Conservation (phyloP, 176 grass and related monocot genomes). For the Tillandsia leiboldiana region DNA sequence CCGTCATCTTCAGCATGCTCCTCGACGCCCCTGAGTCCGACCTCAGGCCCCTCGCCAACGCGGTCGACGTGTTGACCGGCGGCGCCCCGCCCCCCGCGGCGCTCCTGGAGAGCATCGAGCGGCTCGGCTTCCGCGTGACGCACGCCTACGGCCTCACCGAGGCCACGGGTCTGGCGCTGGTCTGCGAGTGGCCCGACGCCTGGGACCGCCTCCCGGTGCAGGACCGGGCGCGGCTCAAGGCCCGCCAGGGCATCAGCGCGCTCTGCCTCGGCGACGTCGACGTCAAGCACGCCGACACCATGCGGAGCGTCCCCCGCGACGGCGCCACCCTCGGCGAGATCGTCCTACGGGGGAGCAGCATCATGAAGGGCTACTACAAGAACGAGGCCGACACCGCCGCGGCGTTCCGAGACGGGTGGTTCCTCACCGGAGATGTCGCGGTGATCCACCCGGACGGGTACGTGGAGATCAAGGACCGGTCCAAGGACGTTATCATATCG, state of each 20-base stretch:
- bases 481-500: slow-evolving; percentile 69
- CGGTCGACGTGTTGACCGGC: slow-evolving; percentile 37
- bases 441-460: slow-evolving; percentile 59
- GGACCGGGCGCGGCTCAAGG: slow-evolving; percentile 27
- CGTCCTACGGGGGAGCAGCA: slow-evolving; percentile 43
- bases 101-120: slow-evolving; percentile 35
- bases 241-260: slow-evolving; percentile 46
- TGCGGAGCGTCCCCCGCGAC: slow-evolving; percentile 41
- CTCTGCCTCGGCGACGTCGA: slow-evolving; percentile 39
- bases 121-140: slow-evolving; percentile 36
- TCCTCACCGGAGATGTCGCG: slow-evolving; percentile 49
- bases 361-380: slow-evolving; percentile 69
- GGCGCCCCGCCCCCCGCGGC: slow-evolving; percentile 43
- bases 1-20: slow-evolving; percentile 42
- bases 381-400: slow-evolving; percentile 31
- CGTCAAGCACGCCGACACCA: slow-evolving; percentile 37
- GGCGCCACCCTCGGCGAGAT: slow-evolving; percentile 41
- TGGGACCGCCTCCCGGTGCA: slow-evolving; percentile 29
- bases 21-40: slow-evolving; percentile 17
- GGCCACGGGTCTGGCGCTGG: slow-evolving; percentile 42
- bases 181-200: slow-evolving; percentile 45
- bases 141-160: slow-evolving; percentile 61
- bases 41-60: neutral
- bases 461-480: slow-evolving; percentile 62
- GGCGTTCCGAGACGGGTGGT: slow-evolving; percentile 46